Conservation (phyloP, 139 green algal genomes). For the Eudorina sp. region DNA sequence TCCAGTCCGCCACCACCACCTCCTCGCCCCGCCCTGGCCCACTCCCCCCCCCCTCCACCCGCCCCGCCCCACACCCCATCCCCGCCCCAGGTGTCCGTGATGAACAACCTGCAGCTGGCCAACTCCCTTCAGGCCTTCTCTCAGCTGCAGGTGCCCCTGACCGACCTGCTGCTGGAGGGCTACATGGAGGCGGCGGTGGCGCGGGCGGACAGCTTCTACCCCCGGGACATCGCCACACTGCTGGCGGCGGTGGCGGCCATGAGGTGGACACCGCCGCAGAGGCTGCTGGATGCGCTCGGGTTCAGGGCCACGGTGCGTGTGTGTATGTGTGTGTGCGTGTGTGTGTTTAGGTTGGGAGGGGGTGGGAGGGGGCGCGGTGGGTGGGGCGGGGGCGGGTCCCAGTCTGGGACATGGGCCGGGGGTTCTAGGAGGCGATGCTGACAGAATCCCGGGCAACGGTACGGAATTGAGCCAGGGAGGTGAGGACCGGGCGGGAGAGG, state of each 20-base stretch:
- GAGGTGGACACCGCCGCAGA: background rate
- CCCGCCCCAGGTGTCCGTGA: background rate
- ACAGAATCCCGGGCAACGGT: no score
- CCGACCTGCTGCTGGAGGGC: background rate
- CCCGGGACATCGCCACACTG: conserved; percentile 43
- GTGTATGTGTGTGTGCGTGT: no score
- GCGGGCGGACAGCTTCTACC: background rate
- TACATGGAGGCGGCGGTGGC: background rate
- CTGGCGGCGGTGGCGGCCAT: conserved; percentile 32
- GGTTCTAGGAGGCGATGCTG: no score
- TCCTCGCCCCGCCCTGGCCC: background rate
- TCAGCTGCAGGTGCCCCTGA: conserved; percentile 4
- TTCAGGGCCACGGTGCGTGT: conserved; percentile 22
- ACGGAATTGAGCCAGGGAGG: no score
- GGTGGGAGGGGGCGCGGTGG: no score
- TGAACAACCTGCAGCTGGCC: conserved; percentile 52
- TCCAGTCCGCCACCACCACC: no score
- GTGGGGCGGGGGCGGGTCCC: no score
- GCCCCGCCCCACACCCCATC: background rate
- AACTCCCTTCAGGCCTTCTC: conserved; percentile 30
- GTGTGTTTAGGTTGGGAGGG: background rate
- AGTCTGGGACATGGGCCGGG: no score
- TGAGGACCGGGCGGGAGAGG: no score
- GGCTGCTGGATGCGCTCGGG: conserved; percentile 34
- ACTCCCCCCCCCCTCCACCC: background rate